Base-by-base conservation (phyloP, 768 basidiomycete genomes). In the Suillus clintonianus region DNA sequence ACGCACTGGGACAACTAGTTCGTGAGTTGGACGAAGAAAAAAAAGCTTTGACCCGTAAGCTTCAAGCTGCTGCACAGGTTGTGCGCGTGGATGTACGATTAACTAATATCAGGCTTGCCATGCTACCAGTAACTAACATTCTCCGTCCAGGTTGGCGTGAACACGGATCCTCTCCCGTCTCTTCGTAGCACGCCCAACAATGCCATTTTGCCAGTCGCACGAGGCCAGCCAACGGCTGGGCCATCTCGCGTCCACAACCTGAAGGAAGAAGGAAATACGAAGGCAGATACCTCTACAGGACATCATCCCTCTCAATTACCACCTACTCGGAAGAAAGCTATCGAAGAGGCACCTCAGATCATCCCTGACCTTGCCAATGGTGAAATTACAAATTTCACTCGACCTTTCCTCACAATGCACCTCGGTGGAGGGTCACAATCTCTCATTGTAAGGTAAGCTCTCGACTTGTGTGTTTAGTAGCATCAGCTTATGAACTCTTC, bases 281-380 rank as follows among this genome's bases (percentile, higher is more conserved):
- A 9, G 17, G 5, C 2, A 6, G 50, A 60, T 36, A 13, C 19
- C 2, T 2, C 19, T n/a, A 19, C 7, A 34, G 11, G 13, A 30
- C 4, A 51, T 14, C 19, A 11, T 34, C 11, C 22, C 50, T 30
- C 37, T n/a, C 61, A 11, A 8, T 13, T 61, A 30, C 61, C 61
- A 4, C 7, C 27, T 17, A 8, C 27, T 11, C 37, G 62, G 34
- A 30, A n/a, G 9, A 17, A 5, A 9, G 19, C 43, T 4, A 45
- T 62, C 7, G 22, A 24, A 7, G 24, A 24, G 5, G 54, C 7
- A 5, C 42, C 62, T 1, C 56, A 43, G 19, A 32, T 62, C 11
- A 62, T 62, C 14, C 62, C 62, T 22, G 62, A 62, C 22, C 36
- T 62, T 32, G 14, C 24, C 4, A 58, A 62, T n/a, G 30, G 27